phyloP scores from a whole-genome alignment of 768 basidiomycete species.

The Rhodocollybia butyracea region DNA sequence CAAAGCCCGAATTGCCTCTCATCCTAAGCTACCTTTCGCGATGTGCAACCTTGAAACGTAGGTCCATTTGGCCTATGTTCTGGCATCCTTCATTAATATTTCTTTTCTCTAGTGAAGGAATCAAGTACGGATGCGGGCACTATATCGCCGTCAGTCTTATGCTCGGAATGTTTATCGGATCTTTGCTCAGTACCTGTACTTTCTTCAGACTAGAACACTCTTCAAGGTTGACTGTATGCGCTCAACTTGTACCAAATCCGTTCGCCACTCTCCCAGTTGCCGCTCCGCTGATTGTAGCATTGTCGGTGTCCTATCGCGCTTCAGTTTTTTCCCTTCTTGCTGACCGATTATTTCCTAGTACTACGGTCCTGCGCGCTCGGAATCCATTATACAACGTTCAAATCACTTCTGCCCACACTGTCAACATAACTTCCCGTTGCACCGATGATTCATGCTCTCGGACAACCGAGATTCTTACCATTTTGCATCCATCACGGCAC shows the following conservation, averaged over 20 bases:
- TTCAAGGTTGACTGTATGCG: conserved; percentile 30
- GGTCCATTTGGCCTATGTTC: conserved; percentile 19
- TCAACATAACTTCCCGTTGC: conserved; percentile 46
- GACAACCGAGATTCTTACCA: background rate
- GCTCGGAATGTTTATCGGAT: background rate
- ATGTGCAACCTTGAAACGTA: conserved; percentile 63
- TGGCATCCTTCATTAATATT: conserved; percentile 20
- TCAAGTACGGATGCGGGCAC: conserved; percentile 76
- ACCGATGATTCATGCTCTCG: background rate
- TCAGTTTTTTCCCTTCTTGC: background rate
- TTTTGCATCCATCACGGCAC: background rate
- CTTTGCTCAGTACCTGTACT: background rate
- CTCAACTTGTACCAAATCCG: conserved; percentile 37
- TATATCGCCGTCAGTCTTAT: conserved; percentile 48
- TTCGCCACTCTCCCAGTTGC: conserved; percentile 37
- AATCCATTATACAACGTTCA: conserved; percentile 51
- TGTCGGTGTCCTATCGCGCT: conserved; percentile 23
- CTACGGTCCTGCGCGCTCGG: conserved; percentile 65
- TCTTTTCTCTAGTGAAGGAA: conserved; percentile 57
- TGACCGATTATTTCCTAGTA: conserved; percentile 40
- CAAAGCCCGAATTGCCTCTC: background rate
- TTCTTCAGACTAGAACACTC: conserved; percentile 28
- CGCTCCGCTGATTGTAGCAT: conserved; percentile 40
- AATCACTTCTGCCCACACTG: conserved; percentile 55
- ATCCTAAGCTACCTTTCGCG: background rate